phyloP scores from a whole-genome alignment of 78 protist species.

The Dictyostelium brefeldianum region DNA sequence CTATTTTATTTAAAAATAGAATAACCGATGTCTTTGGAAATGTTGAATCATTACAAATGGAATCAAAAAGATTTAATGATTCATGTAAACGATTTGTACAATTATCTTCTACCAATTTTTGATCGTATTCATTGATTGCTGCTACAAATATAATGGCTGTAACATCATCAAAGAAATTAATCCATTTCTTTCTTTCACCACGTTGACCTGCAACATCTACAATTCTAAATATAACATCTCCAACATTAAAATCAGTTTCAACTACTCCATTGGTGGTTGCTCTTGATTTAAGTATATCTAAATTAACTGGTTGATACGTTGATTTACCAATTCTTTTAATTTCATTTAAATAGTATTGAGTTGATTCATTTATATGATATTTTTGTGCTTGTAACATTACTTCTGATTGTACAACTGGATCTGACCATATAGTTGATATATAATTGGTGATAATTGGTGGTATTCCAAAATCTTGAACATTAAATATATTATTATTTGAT shows the following conservation, averaged over 20 bases:
- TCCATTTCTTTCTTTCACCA: slow-evolving; percentile 91
- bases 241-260: slow-evolving; percentile 69
- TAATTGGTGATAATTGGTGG: slow-evolving; percentile 52
- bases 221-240: slow-evolving; percentile 72
- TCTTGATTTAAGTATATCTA: slow-evolving; percentile 65
- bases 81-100: slow-evolving; percentile 87
- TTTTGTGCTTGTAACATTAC: slow-evolving; percentile 57
- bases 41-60: slow-evolving; percentile 75
- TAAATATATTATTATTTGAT: slow-evolving; percentile 17
- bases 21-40: slow-evolving; percentile 83
- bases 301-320: slow-evolving; percentile 37
- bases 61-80: slow-evolving; percentile 74
- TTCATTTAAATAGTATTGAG: slow-evolving; percentile 66
- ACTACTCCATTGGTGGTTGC: slow-evolving; percentile 76
- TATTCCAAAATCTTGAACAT: slow-evolving; percentile 37
- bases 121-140: slow-evolving; percentile 82
- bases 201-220: slow-evolving; percentile 94
- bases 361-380: slow-evolving; percentile 55
- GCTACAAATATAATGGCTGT: slow-evolving; percentile 90
- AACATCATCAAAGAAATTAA: slow-evolving; percentile 89
- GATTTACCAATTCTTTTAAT: slow-evolving; percentile 44
- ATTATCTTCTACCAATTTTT: slow-evolving; percentile 60
- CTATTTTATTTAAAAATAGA: slow-evolving; percentile 88
- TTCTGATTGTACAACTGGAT: slow-evolving; percentile 49
- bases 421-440: slow-evolving; percentile 58